A percentile compares a stretch with the other conserved stretches of the same genome.
Conservation (phyloP, 2,329 filamentous ascomycete species). For the Fusarium sp. region DNA sequence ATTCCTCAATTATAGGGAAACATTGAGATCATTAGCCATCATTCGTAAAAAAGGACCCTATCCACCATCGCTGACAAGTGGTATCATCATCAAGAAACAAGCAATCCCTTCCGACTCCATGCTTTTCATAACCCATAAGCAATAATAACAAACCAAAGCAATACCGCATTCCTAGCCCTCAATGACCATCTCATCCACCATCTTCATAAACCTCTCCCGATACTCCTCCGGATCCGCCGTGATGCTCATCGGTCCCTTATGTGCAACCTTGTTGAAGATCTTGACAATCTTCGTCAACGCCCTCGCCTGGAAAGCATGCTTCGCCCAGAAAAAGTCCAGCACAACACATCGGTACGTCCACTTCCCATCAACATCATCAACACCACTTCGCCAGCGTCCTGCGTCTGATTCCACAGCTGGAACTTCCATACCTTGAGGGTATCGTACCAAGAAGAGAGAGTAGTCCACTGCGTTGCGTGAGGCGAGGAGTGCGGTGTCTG, state of each 20-base stretch:
- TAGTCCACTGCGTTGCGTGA: slow-evolving; percentile 77
- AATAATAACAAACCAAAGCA: background rate
- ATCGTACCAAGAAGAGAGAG: slow-evolving; percentile 75
- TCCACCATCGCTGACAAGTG: background rate
- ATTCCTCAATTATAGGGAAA: no score
- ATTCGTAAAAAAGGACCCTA: background rate
- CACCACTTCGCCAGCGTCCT: slow-evolving; percentile 67
- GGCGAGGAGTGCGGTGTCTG: slow-evolving; percentile 72
- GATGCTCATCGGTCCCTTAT: slow-evolving; percentile 78
- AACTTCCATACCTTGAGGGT: slow-evolving; percentile 26
- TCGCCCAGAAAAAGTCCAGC: slow-evolving; percentile 83
- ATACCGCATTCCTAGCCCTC: slow-evolving; percentile 40
- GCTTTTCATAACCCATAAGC: background rate
- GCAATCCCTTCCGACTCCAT: background rate
- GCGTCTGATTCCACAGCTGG: slow-evolving; percentile 29
- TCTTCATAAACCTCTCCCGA: slow-evolving; percentile 61
- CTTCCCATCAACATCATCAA: slow-evolving; percentile 69
- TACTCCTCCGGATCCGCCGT: slow-evolving; percentile 77
- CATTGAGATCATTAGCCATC: background rate
- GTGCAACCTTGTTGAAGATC: slow-evolving; percentile 70
- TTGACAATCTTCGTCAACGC: slow-evolving; percentile 73
- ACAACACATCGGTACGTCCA: slow-evolving; percentile 75
- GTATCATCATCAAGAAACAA: background rate
- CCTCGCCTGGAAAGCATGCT: slow-evolving; percentile 74
- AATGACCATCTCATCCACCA: slow-evolving; percentile 57